Percentiles rank a stretch among this genome's conserved stretches.
Conservation (phyloP, 495 filamentous ascomycete genomes). For the Penicillium manginii region DNA sequence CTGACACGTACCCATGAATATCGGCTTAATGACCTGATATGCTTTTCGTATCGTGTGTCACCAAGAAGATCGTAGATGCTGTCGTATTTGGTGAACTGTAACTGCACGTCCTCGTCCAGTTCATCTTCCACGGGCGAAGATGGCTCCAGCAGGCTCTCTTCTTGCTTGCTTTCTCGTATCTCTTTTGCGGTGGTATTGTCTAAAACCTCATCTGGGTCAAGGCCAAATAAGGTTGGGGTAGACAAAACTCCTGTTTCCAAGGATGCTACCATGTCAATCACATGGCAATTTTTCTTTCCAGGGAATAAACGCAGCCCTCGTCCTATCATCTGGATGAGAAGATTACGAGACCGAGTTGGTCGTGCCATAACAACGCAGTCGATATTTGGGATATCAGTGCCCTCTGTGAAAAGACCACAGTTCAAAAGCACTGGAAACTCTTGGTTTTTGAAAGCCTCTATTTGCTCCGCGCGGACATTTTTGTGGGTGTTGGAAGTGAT, state of each 20-base stretch:
- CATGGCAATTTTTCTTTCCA: constrained; percentile 85
- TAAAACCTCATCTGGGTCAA: constrained; percentile 83
- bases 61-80: constrained; percentile 83
- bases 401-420: constrained; percentile 95
- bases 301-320: constrained; percentile 83
- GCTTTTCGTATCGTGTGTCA: constrained; percentile 75
- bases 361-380: constrained; percentile 90
- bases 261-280: constrained; percentile 94
- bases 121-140: constrained; percentile 1
- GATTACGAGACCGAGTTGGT: constrained; percentile 86
- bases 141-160: constrained; percentile 3
- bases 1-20: constrained; percentile 80
- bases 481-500: constrained; percentile 79
- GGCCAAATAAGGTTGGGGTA: constrained; percentile 88
- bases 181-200: constrained; percentile 59
- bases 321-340: constrained; percentile 97
- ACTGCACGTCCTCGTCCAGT: constrained; percentile 31
- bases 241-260: constrained; percentile 82
- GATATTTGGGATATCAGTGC: constrained; percentile 96
- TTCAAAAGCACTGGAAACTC: constrained; percentile 90
- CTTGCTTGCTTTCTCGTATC: constrained; percentile 49
- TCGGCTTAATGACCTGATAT: constrained; percentile 75
- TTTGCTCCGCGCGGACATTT: constrained; percentile 61
- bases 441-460: constrained; percentile 74
- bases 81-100: constrained; percentile 83